Percentiles rank a stretch among this genome's conserved stretches.
These are phyloP conservation scores for Tulasnella sp. DNA, from an alignment of 768 basidiomycete species.

Conservation along the genomic window DNA sequence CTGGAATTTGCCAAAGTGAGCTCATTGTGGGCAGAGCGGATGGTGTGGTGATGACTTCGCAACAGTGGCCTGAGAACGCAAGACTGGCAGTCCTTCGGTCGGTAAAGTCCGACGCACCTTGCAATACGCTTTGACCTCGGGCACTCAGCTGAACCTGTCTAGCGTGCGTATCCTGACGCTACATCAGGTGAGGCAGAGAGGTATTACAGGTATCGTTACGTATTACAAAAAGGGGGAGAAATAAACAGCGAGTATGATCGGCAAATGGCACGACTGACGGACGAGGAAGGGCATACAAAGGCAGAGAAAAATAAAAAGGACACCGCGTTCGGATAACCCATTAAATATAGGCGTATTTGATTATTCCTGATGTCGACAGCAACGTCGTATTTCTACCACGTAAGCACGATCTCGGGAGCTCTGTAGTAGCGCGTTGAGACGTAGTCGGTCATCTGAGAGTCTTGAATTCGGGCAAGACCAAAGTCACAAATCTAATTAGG, in stretches of 20 bases:
- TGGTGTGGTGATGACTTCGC: too few species aligned
- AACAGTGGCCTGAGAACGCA: too few species aligned
- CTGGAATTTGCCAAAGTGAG: too few species aligned
- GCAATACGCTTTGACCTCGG: too few species aligned
- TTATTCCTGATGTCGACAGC: conserved; percentile 97
- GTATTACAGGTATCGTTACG: background rate
- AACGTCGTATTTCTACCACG: conserved; percentile 99
- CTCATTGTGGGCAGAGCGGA: too few species aligned
- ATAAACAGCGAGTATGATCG: background rate
- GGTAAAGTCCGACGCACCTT: too few species aligned
- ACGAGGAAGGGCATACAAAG: background rate
- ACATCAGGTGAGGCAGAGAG: background rate
- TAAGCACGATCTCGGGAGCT: conserved; percentile 99
- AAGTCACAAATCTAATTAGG: conserved; percentile 86
- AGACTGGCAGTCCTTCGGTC: too few species aligned
- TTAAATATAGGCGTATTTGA: background rate
- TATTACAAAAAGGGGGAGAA: background rate
- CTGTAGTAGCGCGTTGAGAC: conserved; percentile 98
- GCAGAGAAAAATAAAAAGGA: background rate
- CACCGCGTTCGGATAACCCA: background rate
- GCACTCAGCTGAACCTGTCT: too few species aligned
- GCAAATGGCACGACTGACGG: background rate
- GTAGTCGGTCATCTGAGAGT: conserved; percentile 99
- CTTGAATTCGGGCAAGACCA: conserved; percentile 95
- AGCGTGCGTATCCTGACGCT: background rate